A percentile compares a stretch with the other conserved stretches of the same genome.
Evolutionary conservation across 805 yeast genomes (phyloP).

Genomic region (Metschnikowia sp.): DNA sequence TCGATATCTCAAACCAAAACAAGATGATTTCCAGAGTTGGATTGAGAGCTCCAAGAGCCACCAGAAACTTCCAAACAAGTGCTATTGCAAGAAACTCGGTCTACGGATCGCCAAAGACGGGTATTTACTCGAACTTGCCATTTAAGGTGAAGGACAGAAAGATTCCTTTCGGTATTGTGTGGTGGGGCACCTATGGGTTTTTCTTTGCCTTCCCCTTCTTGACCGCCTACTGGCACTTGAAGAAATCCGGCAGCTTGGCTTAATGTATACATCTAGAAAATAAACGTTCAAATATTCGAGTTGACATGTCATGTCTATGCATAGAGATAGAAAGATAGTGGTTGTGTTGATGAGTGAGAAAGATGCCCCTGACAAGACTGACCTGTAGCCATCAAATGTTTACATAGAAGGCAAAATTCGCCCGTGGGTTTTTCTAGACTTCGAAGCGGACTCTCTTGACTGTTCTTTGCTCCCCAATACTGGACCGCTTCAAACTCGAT

Average conservation of each 20-base stretch:
- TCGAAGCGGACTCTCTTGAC: slow-evolving; percentile 35
- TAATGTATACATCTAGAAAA: background rate
- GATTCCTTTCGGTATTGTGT: slow-evolving; percentile 81
- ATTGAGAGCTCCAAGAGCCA: slow-evolving; percentile 17
- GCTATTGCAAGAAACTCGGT: slow-evolving; percentile 33
- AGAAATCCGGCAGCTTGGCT: slow-evolving; percentile 67
- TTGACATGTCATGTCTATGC: too few species aligned
- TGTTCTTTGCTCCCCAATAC: slow-evolving; percentile 13
- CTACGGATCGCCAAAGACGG: slow-evolving; percentile 45
- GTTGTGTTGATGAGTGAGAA: too few species aligned
- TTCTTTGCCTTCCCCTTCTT: slow-evolving; percentile 61
- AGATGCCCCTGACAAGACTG: too few species aligned
- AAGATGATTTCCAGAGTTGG: slow-evolving; percentile 27
- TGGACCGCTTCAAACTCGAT: slow-evolving; percentile 25
- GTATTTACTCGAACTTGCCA: slow-evolving; percentile 89
- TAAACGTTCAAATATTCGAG: too few species aligned
- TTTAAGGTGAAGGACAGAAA: slow-evolving; percentile 92
- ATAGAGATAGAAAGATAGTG: too few species aligned
- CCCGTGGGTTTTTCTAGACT: slow-evolving; percentile 4
- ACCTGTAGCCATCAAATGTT: too few species aligned
- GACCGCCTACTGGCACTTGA: slow-evolving; percentile 75
- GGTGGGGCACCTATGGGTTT: slow-evolving; percentile 63
- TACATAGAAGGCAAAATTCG: background rate
- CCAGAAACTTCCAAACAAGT: slow-evolving; percentile 47
- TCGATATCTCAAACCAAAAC: background rate